Evolutionary conservation across 257 asterid species (phyloP).

Genomic region (Schizonepeta tenuifolia): DNA sequence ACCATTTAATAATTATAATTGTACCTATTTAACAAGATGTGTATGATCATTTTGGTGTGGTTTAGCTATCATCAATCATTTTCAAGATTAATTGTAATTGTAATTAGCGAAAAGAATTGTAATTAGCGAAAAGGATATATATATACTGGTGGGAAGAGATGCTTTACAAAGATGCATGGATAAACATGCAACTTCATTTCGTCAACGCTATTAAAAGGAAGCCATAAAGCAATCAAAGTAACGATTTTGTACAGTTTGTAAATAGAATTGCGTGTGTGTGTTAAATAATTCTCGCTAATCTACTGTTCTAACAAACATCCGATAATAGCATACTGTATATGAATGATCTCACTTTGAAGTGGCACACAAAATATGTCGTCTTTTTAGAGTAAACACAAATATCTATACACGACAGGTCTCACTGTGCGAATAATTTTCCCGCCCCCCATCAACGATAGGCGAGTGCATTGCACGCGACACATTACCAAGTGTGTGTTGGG

Average conservation of each 20-base stretch:
- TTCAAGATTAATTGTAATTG: not conserved
- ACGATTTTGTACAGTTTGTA: not conserved
- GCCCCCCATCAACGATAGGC: too few species aligned
- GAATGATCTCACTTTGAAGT: not conserved
- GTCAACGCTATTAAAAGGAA: not conserved
- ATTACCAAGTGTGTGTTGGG: too few species aligned
- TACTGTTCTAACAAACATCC: not conserved
- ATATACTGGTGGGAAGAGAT: not conserved
- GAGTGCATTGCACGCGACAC: too few species aligned
- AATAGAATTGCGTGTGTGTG: not conserved
- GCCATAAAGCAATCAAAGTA: not conserved
- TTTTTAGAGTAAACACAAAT: too few species aligned
- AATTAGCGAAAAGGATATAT: not conserved
- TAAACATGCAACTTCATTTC: not conserved
- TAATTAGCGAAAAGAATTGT: not conserved
- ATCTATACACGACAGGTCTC: too few species aligned
- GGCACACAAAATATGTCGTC: too few species aligned
- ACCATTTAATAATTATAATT: not conserved
- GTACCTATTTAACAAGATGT: not conserved
- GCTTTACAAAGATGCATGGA: constrained; percentile 4
- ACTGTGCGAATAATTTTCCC: too few species aligned
- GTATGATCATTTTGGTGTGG: not conserved
- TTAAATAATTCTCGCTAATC: not conserved
- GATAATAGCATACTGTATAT: too few species aligned
- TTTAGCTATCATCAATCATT: constrained; percentile 1